These are phyloP conservation scores for Ganoderma lucidum DNA, from an alignment of 1,284 basidiomycete genomes.

Conservation along the genomic window DNA sequence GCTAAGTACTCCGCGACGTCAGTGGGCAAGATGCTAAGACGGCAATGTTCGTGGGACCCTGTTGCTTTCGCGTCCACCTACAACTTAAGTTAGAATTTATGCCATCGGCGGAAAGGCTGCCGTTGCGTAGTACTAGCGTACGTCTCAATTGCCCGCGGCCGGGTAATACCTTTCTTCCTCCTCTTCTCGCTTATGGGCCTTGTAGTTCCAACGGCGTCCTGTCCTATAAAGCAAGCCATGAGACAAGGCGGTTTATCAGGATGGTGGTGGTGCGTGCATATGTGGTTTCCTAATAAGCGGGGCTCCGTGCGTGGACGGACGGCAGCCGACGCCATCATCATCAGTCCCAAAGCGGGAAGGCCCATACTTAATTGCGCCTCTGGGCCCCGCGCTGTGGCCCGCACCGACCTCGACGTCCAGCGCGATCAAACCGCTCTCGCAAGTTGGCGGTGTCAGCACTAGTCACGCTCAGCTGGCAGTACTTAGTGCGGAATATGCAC, in stretches of 20 bases:
- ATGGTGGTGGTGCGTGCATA: slow-evolving; percentile 5
- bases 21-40: not conserved
- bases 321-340: slow-evolving; percentile 18
- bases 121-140: not conserved
- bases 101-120: not conserved
- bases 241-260: not conserved
- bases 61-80: not conserved
- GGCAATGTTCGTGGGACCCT: not conserved
- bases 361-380: slow-evolving; percentile 10
- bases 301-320: slow-evolving; percentile 25
- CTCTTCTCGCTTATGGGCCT: not conserved
- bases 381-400: slow-evolving; percentile 6
- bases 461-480: not conserved
- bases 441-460: slow-evolving; percentile 1
- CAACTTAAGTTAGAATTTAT: not conserved
- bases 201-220: not conserved
- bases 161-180: not conserved
- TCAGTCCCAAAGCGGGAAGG: slow-evolving; percentile 28
- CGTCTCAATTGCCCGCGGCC: not conserved
- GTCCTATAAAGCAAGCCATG: not conserved
- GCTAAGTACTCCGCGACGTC: not conserved
- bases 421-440: slow-evolving; percentile 7
- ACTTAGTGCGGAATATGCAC: not conserved
- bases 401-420: slow-evolving; percentile 4
- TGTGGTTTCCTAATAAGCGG: slow-evolving; percentile 20